Evolutionary conservation across 2,329 filamentous ascomycete genomes (phyloP).

Genomic region (Juglanconis oblonga): DNA sequence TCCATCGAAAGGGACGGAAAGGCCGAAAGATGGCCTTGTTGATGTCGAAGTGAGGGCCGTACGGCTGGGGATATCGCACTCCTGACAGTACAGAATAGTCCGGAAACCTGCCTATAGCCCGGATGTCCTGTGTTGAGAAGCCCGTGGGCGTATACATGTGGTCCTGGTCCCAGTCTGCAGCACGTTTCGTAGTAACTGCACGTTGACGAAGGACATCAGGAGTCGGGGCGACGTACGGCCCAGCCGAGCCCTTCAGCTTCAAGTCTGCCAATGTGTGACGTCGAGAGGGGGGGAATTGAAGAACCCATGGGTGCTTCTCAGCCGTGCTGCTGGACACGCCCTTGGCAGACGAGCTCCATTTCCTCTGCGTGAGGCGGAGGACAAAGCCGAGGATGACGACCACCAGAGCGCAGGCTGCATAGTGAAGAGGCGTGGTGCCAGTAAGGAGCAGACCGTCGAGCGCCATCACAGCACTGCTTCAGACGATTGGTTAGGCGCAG

Average conservation of each 20-base stretch:
- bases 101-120: constrained; percentile 70
- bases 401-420: background rate
- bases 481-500: background rate
- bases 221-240: background rate
- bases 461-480: background rate
- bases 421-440: background rate
- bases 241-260: constrained; percentile 5
- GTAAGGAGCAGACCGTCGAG: background rate
- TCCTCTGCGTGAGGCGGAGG: constrained; percentile 2
- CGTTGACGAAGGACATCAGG: constrained; percentile 9
- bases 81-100: constrained; percentile 74
- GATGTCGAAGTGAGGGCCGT: constrained; percentile 61
- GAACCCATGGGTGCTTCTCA: constrained; percentile 9
- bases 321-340: background rate
- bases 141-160: constrained; percentile 46
- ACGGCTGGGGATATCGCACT: constrained; percentile 65
- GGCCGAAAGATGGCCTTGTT: constrained; percentile 67
- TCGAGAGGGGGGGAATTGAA: constrained; percentile 17
- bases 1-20: constrained; percentile 79
- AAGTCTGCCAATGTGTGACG: constrained; percentile 8
- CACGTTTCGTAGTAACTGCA: constrained; percentile 27
- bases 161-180: constrained; percentile 15
- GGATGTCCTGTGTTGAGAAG: constrained; percentile 68
- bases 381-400: constrained; percentile 3
- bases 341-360: background rate